Conservation (phyloP, 306 rosid species). For the Urtica urens region DNA sequence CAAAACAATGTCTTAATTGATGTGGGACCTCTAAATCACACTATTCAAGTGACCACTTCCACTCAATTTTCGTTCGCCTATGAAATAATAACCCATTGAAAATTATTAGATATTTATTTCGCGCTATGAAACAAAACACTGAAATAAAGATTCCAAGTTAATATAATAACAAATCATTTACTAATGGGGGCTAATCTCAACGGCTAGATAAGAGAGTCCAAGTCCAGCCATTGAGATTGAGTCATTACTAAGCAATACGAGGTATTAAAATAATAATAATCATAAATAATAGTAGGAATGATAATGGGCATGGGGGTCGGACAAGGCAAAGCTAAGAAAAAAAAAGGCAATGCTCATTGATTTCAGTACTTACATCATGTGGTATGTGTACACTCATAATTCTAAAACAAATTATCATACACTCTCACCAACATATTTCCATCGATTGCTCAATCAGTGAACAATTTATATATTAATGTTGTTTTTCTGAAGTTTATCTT, state of each 20-base stretch:
- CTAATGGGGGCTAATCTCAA: neutral
- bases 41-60: neutral
- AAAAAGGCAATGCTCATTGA: neutral
- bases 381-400: conserved; percentile 1
- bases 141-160: no score
- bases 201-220: neutral
- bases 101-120: no score
- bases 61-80: neutral
- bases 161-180: neutral
- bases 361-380: conserved; percentile 3
- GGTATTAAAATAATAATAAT: neutral
- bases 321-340: neutral
- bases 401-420: no score
- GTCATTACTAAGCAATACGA: neutral
- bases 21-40: conserved; percentile 10
- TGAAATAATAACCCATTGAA: no score
- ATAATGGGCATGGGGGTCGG: neutral
- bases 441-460: neutral
- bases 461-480: neutral
- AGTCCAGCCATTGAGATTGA: neutral
- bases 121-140: neutral
- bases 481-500: neutral
- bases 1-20: neutral
- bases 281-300: neutral
- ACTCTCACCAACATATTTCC: neutral